These are phyloP conservation scores for Mimosa pudica DNA, from an alignment of 306 rosid genomes.

Conservation along the genomic window DNA sequence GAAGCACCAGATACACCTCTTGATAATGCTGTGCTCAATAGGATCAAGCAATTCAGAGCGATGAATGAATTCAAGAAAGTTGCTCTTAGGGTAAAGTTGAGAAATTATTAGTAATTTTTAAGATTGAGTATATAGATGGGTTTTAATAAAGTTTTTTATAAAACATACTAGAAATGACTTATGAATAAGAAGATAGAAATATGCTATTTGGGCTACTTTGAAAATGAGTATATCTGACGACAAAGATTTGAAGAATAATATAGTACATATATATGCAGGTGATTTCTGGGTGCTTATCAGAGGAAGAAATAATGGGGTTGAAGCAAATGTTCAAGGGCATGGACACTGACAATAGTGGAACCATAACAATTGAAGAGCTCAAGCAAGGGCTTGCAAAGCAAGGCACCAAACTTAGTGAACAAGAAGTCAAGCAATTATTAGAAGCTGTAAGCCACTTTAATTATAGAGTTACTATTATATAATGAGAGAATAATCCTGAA, in stretches of 20 bases:
- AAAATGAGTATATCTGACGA: too few relatives aligned
- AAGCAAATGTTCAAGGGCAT: conserved; percentile 90
- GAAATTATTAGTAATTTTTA: too few relatives aligned
- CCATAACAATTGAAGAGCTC: conserved; percentile 95
- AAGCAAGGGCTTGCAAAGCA: conserved; percentile 95
- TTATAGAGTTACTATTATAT: too few relatives aligned
- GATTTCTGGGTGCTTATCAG: conserved; percentile 95
- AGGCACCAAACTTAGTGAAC: conserved; percentile 84
- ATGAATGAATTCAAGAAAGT: conserved; percentile 98
- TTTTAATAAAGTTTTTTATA: too few relatives aligned
- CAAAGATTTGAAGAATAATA: too few relatives aligned
- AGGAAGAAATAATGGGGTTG: conserved; percentile 97
- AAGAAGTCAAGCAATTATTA: conserved; percentile 85
- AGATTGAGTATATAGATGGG: too few relatives aligned
- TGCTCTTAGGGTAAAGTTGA: conserved; percentile 45
- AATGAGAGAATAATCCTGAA: too few relatives aligned
- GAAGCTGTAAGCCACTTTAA: conserved; percentile 69
- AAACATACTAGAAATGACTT: too few relatives aligned
- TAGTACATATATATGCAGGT: conserved; percentile 41
- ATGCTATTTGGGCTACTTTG: too few relatives aligned
- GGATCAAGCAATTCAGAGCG: conserved; percentile 96
- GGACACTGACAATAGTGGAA: conserved; percentile 94
- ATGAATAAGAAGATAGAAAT: too few relatives aligned
- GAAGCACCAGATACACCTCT: conserved; percentile 97
- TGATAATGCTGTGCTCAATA: conserved; percentile 88